Percentiles rank a stretch among this genome's conserved stretches.
phyloP scores from a whole-genome alignment of 2,329 filamentous ascomycete genomes.

The Pseudogymnoascus sp. region DNA sequence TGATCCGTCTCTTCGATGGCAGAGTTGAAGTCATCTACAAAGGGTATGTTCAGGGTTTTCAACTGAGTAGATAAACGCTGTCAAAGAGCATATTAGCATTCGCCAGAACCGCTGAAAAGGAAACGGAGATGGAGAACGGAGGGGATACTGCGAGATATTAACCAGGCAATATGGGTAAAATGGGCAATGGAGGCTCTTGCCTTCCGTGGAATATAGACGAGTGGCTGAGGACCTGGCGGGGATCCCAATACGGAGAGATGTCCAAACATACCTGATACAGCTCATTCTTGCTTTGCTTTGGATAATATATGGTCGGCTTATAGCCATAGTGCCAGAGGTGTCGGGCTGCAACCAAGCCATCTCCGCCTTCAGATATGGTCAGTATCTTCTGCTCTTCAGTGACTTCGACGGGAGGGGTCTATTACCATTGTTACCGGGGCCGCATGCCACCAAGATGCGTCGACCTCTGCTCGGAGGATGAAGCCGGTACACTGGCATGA shows the following conservation, averaged over 20 bases:
- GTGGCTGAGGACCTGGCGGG: not conserved
- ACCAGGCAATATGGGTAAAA: slow-evolving; percentile 12
- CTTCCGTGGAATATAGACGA: not conserved
- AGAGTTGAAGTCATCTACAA: slow-evolving; percentile 68
- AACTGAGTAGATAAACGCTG: slow-evolving; percentile 80
- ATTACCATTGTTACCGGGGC: slow-evolving; percentile 66
- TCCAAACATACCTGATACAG: slow-evolving; percentile 62
- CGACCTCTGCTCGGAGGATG: slow-evolving; percentile 67
- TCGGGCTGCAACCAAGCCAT: slow-evolving; percentile 87
- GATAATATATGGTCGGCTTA: slow-evolving; percentile 80
- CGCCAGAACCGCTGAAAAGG: slow-evolving; percentile 9
- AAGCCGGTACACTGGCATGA: slow-evolving; percentile 64
- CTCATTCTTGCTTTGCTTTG: slow-evolving; percentile 84
- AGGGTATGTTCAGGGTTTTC: slow-evolving; percentile 72
- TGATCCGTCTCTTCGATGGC: slow-evolving; percentile 66
- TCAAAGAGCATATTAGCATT: slow-evolving; percentile 14
- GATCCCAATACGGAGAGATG: not conserved
- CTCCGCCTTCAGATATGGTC: slow-evolving; percentile 55
- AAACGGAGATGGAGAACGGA: not conserved
- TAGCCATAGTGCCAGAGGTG: slow-evolving; percentile 92
- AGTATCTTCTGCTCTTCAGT: slow-evolving; percentile 1
- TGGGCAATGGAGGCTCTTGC: not conserved
- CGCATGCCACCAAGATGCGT: slow-evolving; percentile 79
- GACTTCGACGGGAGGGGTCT: not conserved
- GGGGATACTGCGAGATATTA: not conserved